Base-by-base conservation (phyloP, 169 alveolate genomes). In the Ichthyophthirius multifiliis region DNA sequence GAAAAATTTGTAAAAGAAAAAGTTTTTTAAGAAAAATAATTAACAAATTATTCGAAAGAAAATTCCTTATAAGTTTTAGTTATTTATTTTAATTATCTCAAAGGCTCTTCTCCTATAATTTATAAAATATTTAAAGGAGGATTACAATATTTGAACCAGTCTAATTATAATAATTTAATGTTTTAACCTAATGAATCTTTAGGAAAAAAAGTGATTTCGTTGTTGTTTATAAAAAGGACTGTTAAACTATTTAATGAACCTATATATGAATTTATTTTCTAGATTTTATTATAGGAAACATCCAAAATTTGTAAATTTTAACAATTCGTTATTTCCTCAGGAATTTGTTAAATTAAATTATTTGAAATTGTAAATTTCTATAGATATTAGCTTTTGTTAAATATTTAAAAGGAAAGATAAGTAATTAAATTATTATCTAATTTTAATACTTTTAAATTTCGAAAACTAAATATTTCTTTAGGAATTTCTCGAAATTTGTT, bases 401-500 rank as follows among this genome's bases (percentile, higher is more conserved):
- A 63, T 4, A 78, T 34, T 5, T 43, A 39, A 3, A 27, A 43
- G 44, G 84, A 78, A 12, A 78, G 41, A 15, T 27, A 23, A 43
- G 55, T 78, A 44, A 78, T 78, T 39, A 78, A 78, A 32, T 78
- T 78, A 41, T 62, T 39, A 43, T 78, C 73, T 44, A 78, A n/a
- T 16, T 78, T 78, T n/a, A 78, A n/a, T 9, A 34, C 65, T 43
- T 65, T 41, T n/a, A 65, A 43, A 12, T 78, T 30, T 32, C 45
- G 30, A 62, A 78, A 63, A 34, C 44, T 13, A 65, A 31, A 65
- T 13, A 78, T 37, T 78, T 78, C 84, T 65, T 79, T 55, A 34
- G 81, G 75, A 76, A 81, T 35, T 35, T 27, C 74, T 65, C 75
- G 45, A 65, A 87, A 81, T 65, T 67, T 63, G 65, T 79, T 78